Conservation (phyloP, 805 yeast species). For the Torulaspora delbrueckii region DNA sequence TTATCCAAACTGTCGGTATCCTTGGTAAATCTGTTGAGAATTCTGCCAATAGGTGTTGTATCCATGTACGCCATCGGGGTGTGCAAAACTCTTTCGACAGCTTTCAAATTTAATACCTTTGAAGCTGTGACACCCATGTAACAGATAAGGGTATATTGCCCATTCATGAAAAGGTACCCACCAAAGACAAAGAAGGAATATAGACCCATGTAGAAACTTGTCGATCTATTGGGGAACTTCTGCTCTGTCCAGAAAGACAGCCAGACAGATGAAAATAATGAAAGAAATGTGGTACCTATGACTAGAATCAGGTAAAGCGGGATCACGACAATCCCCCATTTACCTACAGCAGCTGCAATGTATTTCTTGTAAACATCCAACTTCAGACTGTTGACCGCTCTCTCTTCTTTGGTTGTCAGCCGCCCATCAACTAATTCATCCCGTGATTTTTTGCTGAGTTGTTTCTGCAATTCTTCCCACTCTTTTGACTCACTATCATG, state of each 20-base stretch:
- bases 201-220: slow-evolving; percentile 70
- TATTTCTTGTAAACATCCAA: slow-evolving; percentile 48
- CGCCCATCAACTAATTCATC: slow-evolving; percentile 31
- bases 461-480: slow-evolving; percentile 17
- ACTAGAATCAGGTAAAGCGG: slow-evolving; percentile 25
- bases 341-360: slow-evolving; percentile 52
- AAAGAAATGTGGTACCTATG: slow-evolving; percentile 29
- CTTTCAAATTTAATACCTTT: slow-evolving; percentile 51
- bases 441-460: slow-evolving; percentile 17
- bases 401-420: slow-evolving; percentile 48
- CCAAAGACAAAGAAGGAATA: slow-evolving; percentile 58
- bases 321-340: slow-evolving; percentile 24
- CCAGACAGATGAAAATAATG: slow-evolving; percentile 48
- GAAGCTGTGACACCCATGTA: slow-evolving; percentile 51
- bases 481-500: slow-evolving; percentile 13
- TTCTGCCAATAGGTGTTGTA: slow-evolving; percentile 82
- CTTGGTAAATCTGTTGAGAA: slow-evolving; percentile 79
- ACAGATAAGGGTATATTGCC: slow-evolving; percentile 30
- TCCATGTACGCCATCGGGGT: slow-evolving; percentile 84
- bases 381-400: slow-evolving; percentile 53
- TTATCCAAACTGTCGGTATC: slow-evolving; percentile 84
- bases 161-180: slow-evolving; percentile 40
- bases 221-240: slow-evolving; percentile 43
- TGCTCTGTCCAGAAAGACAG: slow-evolving; percentile 73
- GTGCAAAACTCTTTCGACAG: slow-evolving; percentile 57